Conservation (phyloP, 2,329 filamentous ascomycete genomes). For the Botrytis byssoidea region DNA sequence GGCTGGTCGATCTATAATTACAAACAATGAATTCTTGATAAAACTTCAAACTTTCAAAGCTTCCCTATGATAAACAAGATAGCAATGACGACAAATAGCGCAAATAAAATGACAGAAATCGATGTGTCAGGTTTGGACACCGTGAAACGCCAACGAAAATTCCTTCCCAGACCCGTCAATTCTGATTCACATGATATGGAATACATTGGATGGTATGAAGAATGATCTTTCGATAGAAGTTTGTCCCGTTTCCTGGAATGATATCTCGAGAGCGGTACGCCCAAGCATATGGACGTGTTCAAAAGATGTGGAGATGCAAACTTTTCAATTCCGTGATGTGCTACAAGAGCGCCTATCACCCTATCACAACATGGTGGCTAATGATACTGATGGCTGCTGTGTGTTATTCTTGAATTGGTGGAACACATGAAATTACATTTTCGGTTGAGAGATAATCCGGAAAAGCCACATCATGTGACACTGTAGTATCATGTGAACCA, state of each 20-base stretch:
- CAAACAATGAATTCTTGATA: too few relatives aligned
- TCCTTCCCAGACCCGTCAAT: not conserved
- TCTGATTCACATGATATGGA: conserved; percentile 4
- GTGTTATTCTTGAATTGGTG: not conserved
- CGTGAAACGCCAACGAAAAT: not conserved
- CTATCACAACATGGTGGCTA: not conserved
- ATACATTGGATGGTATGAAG: not conserved
- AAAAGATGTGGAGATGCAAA: not conserved
- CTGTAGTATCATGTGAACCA: not conserved
- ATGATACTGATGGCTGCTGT: not conserved
- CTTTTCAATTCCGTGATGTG: not conserved
- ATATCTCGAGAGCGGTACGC: not conserved
- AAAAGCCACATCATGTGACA: not conserved
- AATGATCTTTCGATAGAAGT: too few relatives aligned
- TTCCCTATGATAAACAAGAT: not conserved
- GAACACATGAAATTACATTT: not conserved
- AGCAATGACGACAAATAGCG: not conserved
- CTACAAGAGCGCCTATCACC: not conserved
- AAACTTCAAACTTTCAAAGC: conserved; percentile 1
- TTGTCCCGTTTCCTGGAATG: not conserved
- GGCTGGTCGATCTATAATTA: not conserved
- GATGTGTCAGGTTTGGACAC: conserved; percentile 3
- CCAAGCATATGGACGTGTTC: not conserved
- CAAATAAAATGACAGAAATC: not conserved
- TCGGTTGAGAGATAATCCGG: conserved; percentile 12